Conservation (phyloP, 805 yeast genomes). For the Metschnikowia proteae region DNA sequence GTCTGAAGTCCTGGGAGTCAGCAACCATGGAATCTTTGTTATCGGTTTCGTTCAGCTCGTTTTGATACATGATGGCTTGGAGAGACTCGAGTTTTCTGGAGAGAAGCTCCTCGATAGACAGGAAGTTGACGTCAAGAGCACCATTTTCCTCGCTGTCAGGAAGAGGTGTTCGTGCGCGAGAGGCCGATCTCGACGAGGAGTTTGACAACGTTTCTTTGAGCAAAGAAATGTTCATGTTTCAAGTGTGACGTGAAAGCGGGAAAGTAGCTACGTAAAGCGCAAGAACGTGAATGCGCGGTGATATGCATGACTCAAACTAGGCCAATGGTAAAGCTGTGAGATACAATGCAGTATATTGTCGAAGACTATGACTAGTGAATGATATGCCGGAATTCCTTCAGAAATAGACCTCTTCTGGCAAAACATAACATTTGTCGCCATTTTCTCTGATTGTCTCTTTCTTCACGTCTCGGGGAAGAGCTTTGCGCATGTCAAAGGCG, state of each 20-base stretch:
- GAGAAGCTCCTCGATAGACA: slow-evolving; percentile 33
- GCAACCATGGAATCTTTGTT: slow-evolving; percentile 21
- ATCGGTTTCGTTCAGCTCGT: slow-evolving; percentile 16
- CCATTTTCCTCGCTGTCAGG: slow-evolving; percentile 34
- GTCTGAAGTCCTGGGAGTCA: slow-evolving; percentile 22
- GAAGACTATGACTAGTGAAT: background rate
- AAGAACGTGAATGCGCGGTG: background rate
- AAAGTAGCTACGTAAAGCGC: background rate
- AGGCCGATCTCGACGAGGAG: slow-evolving; percentile 29
- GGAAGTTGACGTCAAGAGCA: slow-evolving; percentile 31
- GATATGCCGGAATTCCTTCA: no score
- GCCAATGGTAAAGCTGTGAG: background rate
- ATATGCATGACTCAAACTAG: background rate
- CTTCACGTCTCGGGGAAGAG: slow-evolving; percentile 54
- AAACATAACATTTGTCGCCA: slow-evolving; percentile 57
- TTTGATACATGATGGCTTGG: slow-evolving; percentile 20
- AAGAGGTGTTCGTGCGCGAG: slow-evolving; percentile 35
- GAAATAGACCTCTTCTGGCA: slow-evolving; percentile 56
- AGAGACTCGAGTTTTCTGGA: slow-evolving; percentile 29
- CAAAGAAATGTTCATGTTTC: slow-evolving; percentile 6
- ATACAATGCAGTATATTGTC: background rate
- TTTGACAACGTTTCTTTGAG: slow-evolving; percentile 21
- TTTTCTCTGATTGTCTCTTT: slow-evolving; percentile 52
- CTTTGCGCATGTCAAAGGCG: slow-evolving; percentile 84
- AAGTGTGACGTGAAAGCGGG: background rate